Percentiles rank a stretch among this genome's conserved stretches.
Evolutionary conservation across 441 rosid species (phyloP).

Genomic region (Corymbia calophylla): DNA sequence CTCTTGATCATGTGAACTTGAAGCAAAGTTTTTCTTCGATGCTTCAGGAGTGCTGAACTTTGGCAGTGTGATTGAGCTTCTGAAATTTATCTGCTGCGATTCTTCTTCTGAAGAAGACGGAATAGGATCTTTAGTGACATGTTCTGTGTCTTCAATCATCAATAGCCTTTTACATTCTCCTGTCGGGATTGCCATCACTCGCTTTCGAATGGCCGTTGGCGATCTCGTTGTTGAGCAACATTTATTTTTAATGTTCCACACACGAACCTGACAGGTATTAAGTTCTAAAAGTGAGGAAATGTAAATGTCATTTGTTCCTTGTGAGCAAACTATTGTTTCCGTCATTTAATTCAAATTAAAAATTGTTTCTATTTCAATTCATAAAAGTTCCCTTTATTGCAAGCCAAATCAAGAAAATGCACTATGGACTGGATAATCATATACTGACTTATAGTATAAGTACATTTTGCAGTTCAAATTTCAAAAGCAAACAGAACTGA

Average conservation of each 20-base stretch:
- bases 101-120: constrained; percentile 11
- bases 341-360: neutral
- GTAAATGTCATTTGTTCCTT: neutral
- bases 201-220: constrained; percentile 45
- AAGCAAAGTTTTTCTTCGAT: constrained; percentile 26
- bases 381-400: neutral
- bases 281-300: neutral
- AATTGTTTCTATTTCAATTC: neutral
- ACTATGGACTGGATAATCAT: neutral
- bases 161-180: constrained; percentile 30
- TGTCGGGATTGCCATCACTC: constrained; percentile 55
- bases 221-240: constrained; percentile 27
- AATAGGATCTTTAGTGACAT: constrained; percentile 19
- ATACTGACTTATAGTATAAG: neutral
- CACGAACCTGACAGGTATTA: constrained; percentile 40
- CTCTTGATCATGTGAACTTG: constrained; percentile 23
- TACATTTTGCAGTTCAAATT: neutral
- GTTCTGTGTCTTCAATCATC: constrained; percentile 23
- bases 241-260: constrained; percentile 54
- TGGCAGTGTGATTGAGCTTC: constrained; percentile 16
- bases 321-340: neutral
- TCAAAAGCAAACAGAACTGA: neutral
- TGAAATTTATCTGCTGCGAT: constrained; percentile 10
- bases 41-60: constrained; percentile 54
- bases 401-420: neutral